A percentile compares a stretch with the other conserved stretches of the same genome.
Evolutionary conservation across 139 green algal genomes (phyloP).

Genomic region (Chlorella sp.): DNA sequence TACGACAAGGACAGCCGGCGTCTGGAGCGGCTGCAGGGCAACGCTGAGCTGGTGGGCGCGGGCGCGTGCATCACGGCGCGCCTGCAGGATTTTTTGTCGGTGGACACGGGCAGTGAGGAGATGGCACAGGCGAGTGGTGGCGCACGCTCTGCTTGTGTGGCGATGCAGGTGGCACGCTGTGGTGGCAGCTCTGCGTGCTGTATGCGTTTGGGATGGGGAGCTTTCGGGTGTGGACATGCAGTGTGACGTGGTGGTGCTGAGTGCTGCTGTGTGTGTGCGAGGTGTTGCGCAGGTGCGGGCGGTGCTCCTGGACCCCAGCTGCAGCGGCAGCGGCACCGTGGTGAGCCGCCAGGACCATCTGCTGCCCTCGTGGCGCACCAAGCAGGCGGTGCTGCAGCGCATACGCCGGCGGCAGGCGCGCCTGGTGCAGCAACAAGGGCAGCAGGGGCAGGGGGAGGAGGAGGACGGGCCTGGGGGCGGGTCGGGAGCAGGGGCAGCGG

Average conservation of each 20-base stretch:
- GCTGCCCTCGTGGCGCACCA: background rate
- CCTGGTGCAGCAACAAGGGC: background rate
- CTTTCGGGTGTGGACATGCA: too few species aligned
- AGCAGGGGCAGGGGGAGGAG: background rate
- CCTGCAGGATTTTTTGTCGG: slow-evolving; percentile 73
- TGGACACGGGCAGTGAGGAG: slow-evolving; percentile 37
- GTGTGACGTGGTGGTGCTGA: too few species aligned
- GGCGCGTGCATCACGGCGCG: slow-evolving; percentile 27
- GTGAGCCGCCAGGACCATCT: slow-evolving; percentile 5
- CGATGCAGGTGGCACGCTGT: too few species aligned
- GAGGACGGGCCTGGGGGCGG: background rate
- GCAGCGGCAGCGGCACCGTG: slow-evolving; percentile 6
- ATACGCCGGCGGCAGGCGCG: background rate
- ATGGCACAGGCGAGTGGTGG: background rate
- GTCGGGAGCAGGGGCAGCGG: background rate
- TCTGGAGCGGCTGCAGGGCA: slow-evolving; percentile 58
- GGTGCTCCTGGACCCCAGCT: slow-evolving; percentile 76
- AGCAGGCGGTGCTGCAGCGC: background rate
- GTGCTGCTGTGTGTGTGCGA: too few species aligned
- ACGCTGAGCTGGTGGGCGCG: slow-evolving; percentile 49
- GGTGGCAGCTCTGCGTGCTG: too few species aligned
- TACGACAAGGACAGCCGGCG: slow-evolving; percentile 79
- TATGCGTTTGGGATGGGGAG: too few species aligned
- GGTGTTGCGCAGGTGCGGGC: slow-evolving; percentile 46
- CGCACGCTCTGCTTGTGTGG: too few species aligned